Base-by-base conservation (phyloP, 768 basidiomycete genomes). In the Cyclocybe aegerita region DNA sequence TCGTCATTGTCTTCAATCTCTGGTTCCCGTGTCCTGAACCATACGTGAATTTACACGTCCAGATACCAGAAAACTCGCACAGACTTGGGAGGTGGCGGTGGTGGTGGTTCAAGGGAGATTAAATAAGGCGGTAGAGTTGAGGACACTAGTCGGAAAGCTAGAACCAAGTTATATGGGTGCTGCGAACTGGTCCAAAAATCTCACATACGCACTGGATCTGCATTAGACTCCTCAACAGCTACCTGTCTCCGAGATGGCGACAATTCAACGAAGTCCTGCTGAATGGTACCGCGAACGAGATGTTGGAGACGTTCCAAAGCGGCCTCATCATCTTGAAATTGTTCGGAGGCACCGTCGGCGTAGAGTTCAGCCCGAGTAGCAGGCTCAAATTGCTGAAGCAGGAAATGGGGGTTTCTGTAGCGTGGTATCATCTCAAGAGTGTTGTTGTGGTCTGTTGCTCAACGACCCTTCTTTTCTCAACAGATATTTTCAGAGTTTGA, bases 361-460 rank as follows among this genome's bases (percentile, higher is more conserved):
- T 60, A 62, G 30, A 66, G 10, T 15, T 62, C 56, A 8, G 62
- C 54, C 8, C 80, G 73, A 36, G 78, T 71, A 0, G 71, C 68
- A 5, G 38, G 42, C 38, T 71, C 57, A 6, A 66, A 59, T 1
- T 62, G 53, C 12, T 69, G 69, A 34, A 63, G 60, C 11, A 73
- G 54, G 33, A 66, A 60, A 66, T 80, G 76, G 9, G 79, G 80
- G 61, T 81, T 81, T 33, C 65, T 61, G 56, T 74, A 80, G 55
- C 69, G 76, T 68, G 56, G 63, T 61, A 64, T 61, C 49, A 54
- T 53, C 36, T 50, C 49, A 33, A 23, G 14, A 39, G 44, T 14
- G 53, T 61, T 65, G 62, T 69, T 65, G 48, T 58, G 56, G 40
- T 45, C 56, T 68, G 56, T 66, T 66, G 53, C 50, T 46, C 58